These are phyloP conservation scores for Tuber calosporum DNA, from an alignment of 495 filamentous ascomycete species.

Conservation along the genomic window DNA sequence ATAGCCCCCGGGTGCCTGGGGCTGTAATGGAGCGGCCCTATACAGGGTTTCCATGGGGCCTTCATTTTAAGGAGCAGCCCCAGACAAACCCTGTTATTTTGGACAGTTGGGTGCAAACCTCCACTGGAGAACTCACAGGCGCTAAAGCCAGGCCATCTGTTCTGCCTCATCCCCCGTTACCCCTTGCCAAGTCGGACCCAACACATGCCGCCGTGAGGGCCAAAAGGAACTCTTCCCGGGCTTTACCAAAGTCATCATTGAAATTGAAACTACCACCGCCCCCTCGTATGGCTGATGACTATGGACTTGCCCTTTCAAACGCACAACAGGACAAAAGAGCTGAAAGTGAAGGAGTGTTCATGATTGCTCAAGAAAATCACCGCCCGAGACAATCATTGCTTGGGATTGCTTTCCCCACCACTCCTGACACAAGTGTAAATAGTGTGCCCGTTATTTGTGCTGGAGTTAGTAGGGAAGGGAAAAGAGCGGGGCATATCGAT, in stretches of 20 bases:
- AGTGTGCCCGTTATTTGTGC: slow-evolving; percentile 35
- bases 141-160: background rate
- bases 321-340: slow-evolving; percentile 15
- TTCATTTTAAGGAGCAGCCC: slow-evolving; percentile 33
- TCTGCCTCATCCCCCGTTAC: slow-evolving; percentile 17
- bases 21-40: slow-evolving; percentile 15
- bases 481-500: slow-evolving; percentile 19
- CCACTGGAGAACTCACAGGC: background rate
- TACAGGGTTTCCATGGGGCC: slow-evolving; percentile 28
- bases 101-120: slow-evolving; percentile 10
- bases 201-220: slow-evolving; percentile 19
- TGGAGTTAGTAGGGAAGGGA: slow-evolving; percentile 32
- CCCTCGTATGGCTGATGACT: slow-evolving; percentile 33
- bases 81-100: slow-evolving; percentile 27
- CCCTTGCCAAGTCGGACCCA: slow-evolving; percentile 22
- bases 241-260: slow-evolving; percentile 33
- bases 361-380: slow-evolving; percentile 25
- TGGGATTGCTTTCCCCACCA: slow-evolving; percentile 38
- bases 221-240: slow-evolving; percentile 20
- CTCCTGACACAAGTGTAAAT: slow-evolving; percentile 37
- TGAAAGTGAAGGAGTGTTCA: slow-evolving; percentile 19
- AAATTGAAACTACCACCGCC: slow-evolving; percentile 34
- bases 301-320: slow-evolving; percentile 24
- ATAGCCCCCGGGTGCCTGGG: slow-evolving; percentile 29
- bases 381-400: slow-evolving; percentile 32